These are phyloP conservation scores for Tephrocybe sp. DNA, from an alignment of 768 basidiomycete species.

Conservation along the genomic window DNA sequence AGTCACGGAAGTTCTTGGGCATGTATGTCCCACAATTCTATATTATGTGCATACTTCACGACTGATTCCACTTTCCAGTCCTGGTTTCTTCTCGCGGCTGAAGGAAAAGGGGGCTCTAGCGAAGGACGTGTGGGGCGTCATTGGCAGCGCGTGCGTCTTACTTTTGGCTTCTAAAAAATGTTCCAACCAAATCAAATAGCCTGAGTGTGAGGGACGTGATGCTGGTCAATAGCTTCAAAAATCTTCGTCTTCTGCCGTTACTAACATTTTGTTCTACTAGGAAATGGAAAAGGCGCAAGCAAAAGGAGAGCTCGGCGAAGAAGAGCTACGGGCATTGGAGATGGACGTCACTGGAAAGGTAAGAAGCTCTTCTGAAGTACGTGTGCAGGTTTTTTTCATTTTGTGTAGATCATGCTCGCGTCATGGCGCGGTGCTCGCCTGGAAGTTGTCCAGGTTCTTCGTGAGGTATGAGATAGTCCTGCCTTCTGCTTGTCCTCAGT, in stretches of 20 bases:
- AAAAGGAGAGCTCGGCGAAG: slow-evolving; percentile 87
- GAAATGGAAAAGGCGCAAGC: slow-evolving; percentile 91
- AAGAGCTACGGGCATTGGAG: slow-evolving; percentile 82
- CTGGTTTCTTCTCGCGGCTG: slow-evolving; percentile 89
- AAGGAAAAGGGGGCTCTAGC: slow-evolving; percentile 93
- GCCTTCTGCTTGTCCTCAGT: not conserved
- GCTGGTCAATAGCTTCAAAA: slow-evolving; percentile 39
- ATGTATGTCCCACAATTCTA: slow-evolving; percentile 52
- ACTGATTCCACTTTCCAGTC: slow-evolving; percentile 37
- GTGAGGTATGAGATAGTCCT: slow-evolving; percentile 43
- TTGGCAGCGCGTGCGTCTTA: slow-evolving; percentile 84
- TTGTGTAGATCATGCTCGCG: slow-evolving; percentile 79
- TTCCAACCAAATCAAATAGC: slow-evolving; percentile 28
- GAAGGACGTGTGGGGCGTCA: slow-evolving; percentile 96
- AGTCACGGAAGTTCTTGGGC: slow-evolving; percentile 88
- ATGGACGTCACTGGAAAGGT: slow-evolving; percentile 93
- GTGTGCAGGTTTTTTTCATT: not conserved
- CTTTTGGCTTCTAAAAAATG: not conserved
- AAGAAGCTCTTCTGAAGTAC: slow-evolving; percentile 8
- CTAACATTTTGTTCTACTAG: slow-evolving; percentile 14
- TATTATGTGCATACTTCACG: not conserved
- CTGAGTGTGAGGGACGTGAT: slow-evolving; percentile 79
- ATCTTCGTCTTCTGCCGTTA: not conserved
- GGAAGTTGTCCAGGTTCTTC: slow-evolving; percentile 89
- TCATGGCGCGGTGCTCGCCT: slow-evolving; percentile 97